Base-by-base conservation (phyloP, 371 early-diverging fungal species). In the Catenaria anguillulae region DNA sequence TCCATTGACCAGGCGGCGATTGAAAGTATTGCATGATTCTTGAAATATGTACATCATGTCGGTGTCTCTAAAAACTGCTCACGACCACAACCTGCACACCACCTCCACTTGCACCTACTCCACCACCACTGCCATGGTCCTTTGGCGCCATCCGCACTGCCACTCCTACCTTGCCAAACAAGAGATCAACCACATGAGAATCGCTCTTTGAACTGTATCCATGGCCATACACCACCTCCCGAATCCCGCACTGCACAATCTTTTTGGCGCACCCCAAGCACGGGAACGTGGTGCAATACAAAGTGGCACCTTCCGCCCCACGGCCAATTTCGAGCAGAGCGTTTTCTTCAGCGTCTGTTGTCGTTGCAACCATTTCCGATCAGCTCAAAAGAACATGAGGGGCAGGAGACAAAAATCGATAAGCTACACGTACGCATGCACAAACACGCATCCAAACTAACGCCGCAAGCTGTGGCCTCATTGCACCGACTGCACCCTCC, bases 331-430 rank as follows among this genome's bases (percentile, higher is more conserved):
- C 95, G 54, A 98, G 67, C 54, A 97, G 69, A 6, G 97, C 98
- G 72, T 97, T 98, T 76, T 99, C 99, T 68, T 99, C 98, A 1
- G 99, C 99, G 70, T 98, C n/a, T n/a, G n/a, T n/a, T n/a, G n/a
- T n/a, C n/a, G n/a, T n/a, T n/a, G n/a, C n/a, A n/a, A n/a, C n/a
- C n/a, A n/a, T n/a, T n/a, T n/a, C n/a, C n/a, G n/a, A n/a, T n/a
- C n/a, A n/a, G n/a, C n/a, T n/a, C n/a, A n/a, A n/a, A n/a, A n/a
- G n/a, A n/a, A n/a, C n/a, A n/a, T n/a, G n/a, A n/a, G n/a, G n/a
- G n/a, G n/a, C n/a, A n/a, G n/a, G n/a, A n/a, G n/a, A n/a, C n/a
- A n/a, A n/a, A n/a, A n/a, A n/a, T n/a, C n/a, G n/a, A n/a, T n/a
- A n/a, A n/a, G n/a, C n/a, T n/a, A n/a, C n/a, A n/a, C n/a, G n/a